phyloP scores from a whole-genome alignment of 2,329 filamentous ascomycete species.

The Fusarium armeniacum region DNA sequence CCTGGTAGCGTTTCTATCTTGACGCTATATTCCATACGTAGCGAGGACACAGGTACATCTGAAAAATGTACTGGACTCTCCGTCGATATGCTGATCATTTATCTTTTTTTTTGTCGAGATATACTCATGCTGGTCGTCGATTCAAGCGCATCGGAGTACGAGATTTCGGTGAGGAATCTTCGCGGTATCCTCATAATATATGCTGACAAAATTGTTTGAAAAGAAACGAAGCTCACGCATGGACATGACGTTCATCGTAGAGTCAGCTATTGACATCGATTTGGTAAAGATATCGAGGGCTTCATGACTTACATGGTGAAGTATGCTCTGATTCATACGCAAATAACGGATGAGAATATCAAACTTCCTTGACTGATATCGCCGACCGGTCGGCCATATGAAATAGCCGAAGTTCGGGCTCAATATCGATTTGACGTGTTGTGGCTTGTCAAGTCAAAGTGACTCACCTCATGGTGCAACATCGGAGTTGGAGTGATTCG shows the following conservation, averaged over 20 bases:
- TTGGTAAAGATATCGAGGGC: too few species aligned
- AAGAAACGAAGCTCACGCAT: too few species aligned
- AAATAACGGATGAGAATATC: neutral
- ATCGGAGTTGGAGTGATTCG: neutral
- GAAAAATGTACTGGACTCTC: too few species aligned
- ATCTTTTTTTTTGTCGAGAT: too few species aligned
- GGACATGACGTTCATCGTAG: fast-evolving
- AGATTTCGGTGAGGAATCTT: neutral
- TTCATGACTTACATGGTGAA: neutral
- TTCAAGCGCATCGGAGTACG: neutral
- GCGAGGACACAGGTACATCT: too few species aligned
- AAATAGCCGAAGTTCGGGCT: neutral
- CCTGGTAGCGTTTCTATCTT: neutral
- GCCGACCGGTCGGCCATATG: neutral
- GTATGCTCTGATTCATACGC: neutral
- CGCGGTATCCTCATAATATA: neutral
- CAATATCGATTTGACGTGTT: neutral
- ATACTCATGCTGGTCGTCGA: neutral
- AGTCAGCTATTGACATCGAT: neutral
- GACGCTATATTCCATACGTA: too few species aligned
- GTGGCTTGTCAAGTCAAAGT: neutral
- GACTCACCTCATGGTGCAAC: neutral
- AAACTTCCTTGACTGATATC: neutral
- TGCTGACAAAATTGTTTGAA: neutral
- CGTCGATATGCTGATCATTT: too few species aligned